phyloP scores from a whole-genome alignment of 305 asterid species.

The Salvia sclarea region DNA sequence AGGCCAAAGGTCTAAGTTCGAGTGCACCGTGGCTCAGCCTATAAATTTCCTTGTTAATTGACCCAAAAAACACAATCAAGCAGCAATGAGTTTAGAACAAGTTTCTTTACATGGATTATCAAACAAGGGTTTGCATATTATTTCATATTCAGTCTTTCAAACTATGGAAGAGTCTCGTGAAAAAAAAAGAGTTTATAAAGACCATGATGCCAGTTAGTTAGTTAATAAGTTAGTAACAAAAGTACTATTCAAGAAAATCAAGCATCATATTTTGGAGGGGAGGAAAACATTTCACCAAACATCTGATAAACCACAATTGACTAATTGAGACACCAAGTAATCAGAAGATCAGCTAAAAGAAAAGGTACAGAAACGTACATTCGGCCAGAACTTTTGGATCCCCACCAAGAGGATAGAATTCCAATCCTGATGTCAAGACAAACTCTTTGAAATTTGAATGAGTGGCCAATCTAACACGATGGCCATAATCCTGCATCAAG shows the following conservation, averaged over 20 bases:
- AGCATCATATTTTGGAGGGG: conserved; percentile 3
- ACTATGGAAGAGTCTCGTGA: not conserved
- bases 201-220: conserved; percentile 4
- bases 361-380: conserved; percentile 56
- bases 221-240: too few relatives aligned
- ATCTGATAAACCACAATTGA: conserved; percentile 21
- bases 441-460: conserved; percentile 97
- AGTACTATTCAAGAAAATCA: too few relatives aligned
- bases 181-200: not conserved
- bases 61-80: too few relatives aligned
- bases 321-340: conserved; percentile 21
- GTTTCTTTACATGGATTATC: conserved; percentile 17
- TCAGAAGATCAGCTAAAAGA: conserved; percentile 24
- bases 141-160: conserved; percentile 16
- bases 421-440: conserved; percentile 93
- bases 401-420: conserved; percentile 96
- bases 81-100: conserved; percentile 11
- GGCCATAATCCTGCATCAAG: conserved; percentile 89
- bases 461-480: conserved; percentile 93
- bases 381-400: conserved; percentile 98
- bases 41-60: too few relatives aligned
- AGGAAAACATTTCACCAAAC: not conserved
- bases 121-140: not conserved
- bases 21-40: too few relatives aligned
- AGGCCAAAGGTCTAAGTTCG: too few relatives aligned